These are phyloP conservation scores for Kluyveromyces starmeri DNA, from an alignment of 805 yeast species.

Conservation along the genomic window DNA sequence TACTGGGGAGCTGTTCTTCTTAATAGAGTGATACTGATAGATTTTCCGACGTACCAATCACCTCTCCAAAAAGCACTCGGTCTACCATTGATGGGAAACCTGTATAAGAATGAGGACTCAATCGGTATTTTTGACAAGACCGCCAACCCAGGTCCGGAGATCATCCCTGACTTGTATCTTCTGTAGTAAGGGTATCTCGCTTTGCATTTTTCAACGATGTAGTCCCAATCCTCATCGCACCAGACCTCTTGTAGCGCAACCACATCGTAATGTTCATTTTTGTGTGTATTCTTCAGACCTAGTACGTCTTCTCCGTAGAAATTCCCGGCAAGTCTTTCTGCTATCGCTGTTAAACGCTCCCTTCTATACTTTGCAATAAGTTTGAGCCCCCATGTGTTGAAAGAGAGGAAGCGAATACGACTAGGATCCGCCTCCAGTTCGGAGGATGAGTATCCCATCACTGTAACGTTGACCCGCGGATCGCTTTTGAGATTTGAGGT, in stretches of 20 bases:
- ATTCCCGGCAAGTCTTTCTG: constrained; percentile 44
- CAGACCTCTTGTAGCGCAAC: constrained; percentile 94
- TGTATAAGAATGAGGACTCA: constrained; percentile 62
- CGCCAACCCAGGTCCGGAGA: constrained; percentile 91
- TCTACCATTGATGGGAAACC: constrained; percentile 89
- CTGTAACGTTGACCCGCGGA: background rate
- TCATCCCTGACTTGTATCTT: constrained; percentile 70
- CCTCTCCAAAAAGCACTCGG: constrained; percentile 92
- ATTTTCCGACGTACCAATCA: constrained; percentile 95
- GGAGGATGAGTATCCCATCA: background rate
- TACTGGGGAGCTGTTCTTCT: constrained; percentile 39
- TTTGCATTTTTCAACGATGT: constrained; percentile 40
- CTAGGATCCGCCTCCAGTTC: background rate
- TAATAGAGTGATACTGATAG: constrained; percentile 66
- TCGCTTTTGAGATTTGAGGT: background rate
- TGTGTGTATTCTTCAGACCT: background rate
- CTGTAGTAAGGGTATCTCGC: constrained; percentile 53
- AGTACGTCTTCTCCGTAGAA: constrained; percentile 14
- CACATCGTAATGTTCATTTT: constrained; percentile 51
- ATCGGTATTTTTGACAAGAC: constrained; percentile 79
- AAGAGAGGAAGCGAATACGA: constrained; percentile 46
- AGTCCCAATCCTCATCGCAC: constrained; percentile 78
- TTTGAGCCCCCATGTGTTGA: constrained; percentile 87
- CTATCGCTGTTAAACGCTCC: constrained; percentile 64
- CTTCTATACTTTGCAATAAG: constrained; percentile 64